Evolutionary conservation across 352 stramenopile species (phyloP), one percentile per base, ranked within the genome.

Genomic region (Pythium angustatum): DNA sequence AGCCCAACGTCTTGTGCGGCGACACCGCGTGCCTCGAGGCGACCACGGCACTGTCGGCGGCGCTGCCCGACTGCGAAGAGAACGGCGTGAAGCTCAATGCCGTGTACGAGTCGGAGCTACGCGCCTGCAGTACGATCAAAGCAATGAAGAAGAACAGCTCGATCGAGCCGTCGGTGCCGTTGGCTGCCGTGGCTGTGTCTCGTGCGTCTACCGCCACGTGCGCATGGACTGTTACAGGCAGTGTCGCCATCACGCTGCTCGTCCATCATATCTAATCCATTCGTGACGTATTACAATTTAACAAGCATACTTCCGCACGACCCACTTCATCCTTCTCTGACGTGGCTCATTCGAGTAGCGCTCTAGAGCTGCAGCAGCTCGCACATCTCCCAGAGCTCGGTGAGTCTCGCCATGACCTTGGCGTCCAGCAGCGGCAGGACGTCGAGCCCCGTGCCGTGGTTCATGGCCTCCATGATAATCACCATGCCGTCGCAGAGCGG

Each of bases 381-480:
- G 31, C 59, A 66, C 30, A 17, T 7, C 3, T 38, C 27, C 60
- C 76, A 81, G 10, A 85, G 54, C 28, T 66, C 48, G 21, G 65
- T 53, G 8, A 87, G 67, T 30, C 66, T 71, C 47, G 64, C 60
- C 76, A 89, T 76, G 17, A 73, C 64, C 4, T 51, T 36, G 12
- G 28, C 51, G 44, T 84, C 73, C 0, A 87, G 71, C 24, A 80
- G 68, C 30, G 85, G 78, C 5, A 83, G 43, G 5, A 86, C 63
- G 11, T 86, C 81, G 21, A 87, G 21, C 3, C 76, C 78, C 1
- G 72, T 58, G 0, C 44, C 66, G 8, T 48, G 64, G 33, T 71
- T 73, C 26, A 73, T 74, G 14, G 66, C 76, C 19, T 90, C 80
- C 19, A 78, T 80, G 24, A 90, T 51, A 40, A 87, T 62, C 4